Percentiles rank a stretch among this genome's conserved stretches.
These are phyloP conservation scores for Pyrus bretschneideri DNA, from an alignment of 306 rosid genomes.

Conservation along the genomic window DNA sequence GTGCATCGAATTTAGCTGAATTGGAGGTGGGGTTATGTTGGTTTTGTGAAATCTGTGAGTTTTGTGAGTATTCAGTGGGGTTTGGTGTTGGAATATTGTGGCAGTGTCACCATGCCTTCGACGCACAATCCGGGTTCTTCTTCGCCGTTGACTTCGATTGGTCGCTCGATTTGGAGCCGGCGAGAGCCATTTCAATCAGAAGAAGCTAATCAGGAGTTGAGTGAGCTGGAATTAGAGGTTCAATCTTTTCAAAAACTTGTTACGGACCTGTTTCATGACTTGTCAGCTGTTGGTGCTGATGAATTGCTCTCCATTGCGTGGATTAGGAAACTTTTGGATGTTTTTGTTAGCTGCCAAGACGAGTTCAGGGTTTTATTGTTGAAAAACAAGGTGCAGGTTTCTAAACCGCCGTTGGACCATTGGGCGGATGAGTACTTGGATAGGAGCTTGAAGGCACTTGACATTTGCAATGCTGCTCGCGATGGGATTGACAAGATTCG, in stretches of 20 bases:
- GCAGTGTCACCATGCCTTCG: slow-evolving; percentile 42
- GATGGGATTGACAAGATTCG: slow-evolving; percentile 68
- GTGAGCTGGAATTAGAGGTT: slow-evolving; percentile 44
- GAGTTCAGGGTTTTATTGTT: slow-evolving; percentile 49
- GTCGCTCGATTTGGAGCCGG: slow-evolving; percentile 61
- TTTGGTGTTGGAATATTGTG: slow-evolving; percentile 11
- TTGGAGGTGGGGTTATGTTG: slow-evolving; percentile 29
- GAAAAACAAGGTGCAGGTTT: slow-evolving; percentile 42
- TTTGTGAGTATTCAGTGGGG: slow-evolving; percentile 15
- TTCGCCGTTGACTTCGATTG: slow-evolving; percentile 42
- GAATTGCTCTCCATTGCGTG: slow-evolving; percentile 62
- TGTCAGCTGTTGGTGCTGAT: slow-evolving; percentile 45
- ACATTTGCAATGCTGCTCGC: slow-evolving; percentile 65
- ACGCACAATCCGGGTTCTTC: slow-evolving; percentile 49
- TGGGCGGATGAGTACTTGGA: slow-evolving; percentile 55
- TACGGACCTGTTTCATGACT: slow-evolving; percentile 43
- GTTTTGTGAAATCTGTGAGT: slow-evolving; percentile 17
- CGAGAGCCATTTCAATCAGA: slow-evolving; percentile 59
- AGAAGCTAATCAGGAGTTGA: slow-evolving; percentile 44
- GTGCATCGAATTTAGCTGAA: slow-evolving; percentile 24
- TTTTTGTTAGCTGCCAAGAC: slow-evolving; percentile 46
- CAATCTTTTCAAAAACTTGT: slow-evolving; percentile 54
- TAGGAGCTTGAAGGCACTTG: slow-evolving; percentile 72
- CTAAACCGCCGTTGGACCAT: slow-evolving; percentile 58
- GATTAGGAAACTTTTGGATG: slow-evolving; percentile 54